These are phyloP conservation scores for Colletotrichum siamense DNA, from an alignment of 2,329 filamentous ascomycete species.

Conservation along the genomic window DNA sequence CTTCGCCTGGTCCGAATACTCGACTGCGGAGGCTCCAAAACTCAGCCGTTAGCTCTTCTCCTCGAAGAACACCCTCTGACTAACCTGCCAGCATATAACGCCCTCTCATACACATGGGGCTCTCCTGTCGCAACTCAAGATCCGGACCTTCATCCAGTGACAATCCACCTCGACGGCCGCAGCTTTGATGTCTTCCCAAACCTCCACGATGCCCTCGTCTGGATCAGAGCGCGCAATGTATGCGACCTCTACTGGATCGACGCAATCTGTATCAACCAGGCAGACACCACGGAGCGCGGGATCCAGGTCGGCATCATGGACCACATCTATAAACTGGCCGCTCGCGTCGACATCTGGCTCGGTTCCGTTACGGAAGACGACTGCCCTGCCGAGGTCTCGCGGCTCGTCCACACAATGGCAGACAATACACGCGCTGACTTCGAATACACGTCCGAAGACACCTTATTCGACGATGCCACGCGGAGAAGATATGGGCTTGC, in stretches of 20 bases:
- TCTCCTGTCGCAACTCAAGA: not conserved
- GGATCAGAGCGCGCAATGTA: not conserved
- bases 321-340: constrained; percentile 20
- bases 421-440: not conserved
- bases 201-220: not conserved
- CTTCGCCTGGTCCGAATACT: constrained; percentile 3
- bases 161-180: not conserved
- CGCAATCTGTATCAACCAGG: constrained; percentile 23
- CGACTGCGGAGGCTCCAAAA: not conserved
- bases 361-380: constrained; percentile 1
- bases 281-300: constrained; percentile 5
- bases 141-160: not conserved
- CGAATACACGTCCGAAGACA: not conserved
- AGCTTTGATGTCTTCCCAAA: not conserved
- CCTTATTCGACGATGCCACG: not conserved
- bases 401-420: not conserved
- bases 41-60: not conserved
- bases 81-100: not conserved
- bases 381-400: not conserved
- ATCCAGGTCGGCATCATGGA: constrained; percentile 23
- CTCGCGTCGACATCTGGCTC: constrained; percentile 22
- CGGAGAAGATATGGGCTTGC: not conserved
- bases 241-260: constrained; percentile 19
- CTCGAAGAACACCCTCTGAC: constrained; percentile 1
- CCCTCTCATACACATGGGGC: constrained; percentile 14